Percentiles rank a stretch among this genome's conserved stretches.
phyloP scores from a whole-genome alignment of 768 basidiomycete genomes.

The Crucibulum laeve region DNA sequence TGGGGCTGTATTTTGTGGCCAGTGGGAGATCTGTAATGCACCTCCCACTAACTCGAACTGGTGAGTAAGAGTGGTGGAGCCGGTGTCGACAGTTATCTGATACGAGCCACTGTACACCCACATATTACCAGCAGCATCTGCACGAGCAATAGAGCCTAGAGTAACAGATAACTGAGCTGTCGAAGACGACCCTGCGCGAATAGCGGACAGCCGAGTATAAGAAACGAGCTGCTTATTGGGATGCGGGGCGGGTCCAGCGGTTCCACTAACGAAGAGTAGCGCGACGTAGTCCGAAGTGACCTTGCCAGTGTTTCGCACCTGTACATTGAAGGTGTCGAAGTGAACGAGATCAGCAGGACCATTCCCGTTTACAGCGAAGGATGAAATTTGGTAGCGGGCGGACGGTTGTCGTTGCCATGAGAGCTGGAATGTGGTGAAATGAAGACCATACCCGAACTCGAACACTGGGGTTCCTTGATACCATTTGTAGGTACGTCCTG shows the following conservation, averaged over 20 bases:
- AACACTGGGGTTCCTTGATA: constrained; percentile 47
- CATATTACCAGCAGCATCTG: constrained; percentile 39
- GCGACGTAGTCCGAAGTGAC: constrained; percentile 51
- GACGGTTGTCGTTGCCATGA: constrained; percentile 31
- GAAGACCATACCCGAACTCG: constrained; percentile 50
- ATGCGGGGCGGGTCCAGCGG: constrained; percentile 43
- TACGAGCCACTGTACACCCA: constrained; percentile 44
- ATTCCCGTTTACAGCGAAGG: constrained; percentile 24
- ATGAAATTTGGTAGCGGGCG: constrained; percentile 33
- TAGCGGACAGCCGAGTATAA: constrained; percentile 35
- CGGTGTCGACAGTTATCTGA: constrained; percentile 37
- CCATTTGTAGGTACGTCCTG: constrained; percentile 59
- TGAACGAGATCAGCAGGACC: constrained; percentile 33
- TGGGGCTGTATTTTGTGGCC: constrained; percentile 30
- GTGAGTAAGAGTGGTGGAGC: constrained; percentile 28
- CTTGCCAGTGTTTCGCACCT: constrained; percentile 44
- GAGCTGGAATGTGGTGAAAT: constrained; percentile 46
- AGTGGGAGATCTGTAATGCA: constrained; percentile 32
- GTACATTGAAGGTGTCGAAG: constrained; percentile 46
- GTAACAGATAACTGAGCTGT: constrained; percentile 36
- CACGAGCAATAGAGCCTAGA: constrained; percentile 44
- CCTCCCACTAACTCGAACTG: constrained; percentile 39
- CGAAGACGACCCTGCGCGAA: constrained; percentile 18
- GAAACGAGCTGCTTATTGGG: constrained; percentile 49
- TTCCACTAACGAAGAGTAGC: constrained; percentile 45